Evolutionary conservation across 2,329 filamentous ascomycete species (phyloP).

Genomic region (Cladosporium velox): DNA sequence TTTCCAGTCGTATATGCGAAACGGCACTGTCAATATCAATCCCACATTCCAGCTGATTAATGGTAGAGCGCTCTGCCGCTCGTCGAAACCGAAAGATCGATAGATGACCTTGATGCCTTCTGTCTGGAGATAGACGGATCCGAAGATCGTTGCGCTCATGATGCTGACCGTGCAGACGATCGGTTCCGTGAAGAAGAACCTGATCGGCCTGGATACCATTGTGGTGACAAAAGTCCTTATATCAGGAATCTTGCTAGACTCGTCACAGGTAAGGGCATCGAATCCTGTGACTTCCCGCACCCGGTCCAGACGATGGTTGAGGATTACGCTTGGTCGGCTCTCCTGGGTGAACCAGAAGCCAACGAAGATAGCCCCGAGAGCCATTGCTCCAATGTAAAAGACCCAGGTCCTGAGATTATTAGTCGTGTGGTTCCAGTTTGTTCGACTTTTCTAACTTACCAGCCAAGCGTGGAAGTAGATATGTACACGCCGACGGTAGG

Average conservation of each 20-base stretch:
- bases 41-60: neutral
- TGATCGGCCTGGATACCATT: conserved; percentile 19
- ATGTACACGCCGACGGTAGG: neutral
- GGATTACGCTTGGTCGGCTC: neutral
- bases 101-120: neutral
- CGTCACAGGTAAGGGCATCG: neutral
- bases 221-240: neutral
- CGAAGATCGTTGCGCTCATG: neutral
- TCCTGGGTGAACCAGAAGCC: neutral
- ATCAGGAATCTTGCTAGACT: neutral
- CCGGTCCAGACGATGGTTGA: neutral
- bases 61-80: neutral
- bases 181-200: neutral
- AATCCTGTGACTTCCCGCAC: neutral
- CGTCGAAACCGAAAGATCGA: neutral
- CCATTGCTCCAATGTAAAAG: neutral
- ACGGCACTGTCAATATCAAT: neutral
- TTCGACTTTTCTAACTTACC: neutral
- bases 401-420: neutral
- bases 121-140: neutral
- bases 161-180: neutral
- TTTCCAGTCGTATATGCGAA: neutral
- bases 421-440: neutral
- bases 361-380: neutral
- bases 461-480: neutral